These are phyloP conservation scores for Hapsidospora chrysogenum DNA, from an alignment of 495 filamentous ascomycete genomes.

Conservation along the genomic window DNA sequence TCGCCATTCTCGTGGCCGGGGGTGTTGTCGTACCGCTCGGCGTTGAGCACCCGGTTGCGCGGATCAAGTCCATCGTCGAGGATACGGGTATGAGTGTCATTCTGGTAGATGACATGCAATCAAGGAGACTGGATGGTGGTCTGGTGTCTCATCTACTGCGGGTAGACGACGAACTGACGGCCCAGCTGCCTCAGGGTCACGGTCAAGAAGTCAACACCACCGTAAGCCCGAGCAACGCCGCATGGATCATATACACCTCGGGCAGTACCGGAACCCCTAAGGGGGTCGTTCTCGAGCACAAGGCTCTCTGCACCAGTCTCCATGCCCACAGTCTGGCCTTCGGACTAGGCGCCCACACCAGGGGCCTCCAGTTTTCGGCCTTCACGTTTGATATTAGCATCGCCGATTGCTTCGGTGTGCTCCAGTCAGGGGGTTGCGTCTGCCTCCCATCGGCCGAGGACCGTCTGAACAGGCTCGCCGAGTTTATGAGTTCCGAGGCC, in stretches of 20 bases:
- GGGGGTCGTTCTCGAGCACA: slow-evolving; percentile 24
- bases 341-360: slow-evolving; percentile 23
- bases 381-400: slow-evolving; percentile 54
- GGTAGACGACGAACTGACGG: too few relatives aligned
- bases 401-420: slow-evolving; percentile 45
- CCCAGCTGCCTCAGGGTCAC: too few relatives aligned
- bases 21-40: slow-evolving; percentile 40
- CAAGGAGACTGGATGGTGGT: too few relatives aligned
- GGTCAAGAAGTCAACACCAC: too few relatives aligned
- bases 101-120: too few relatives aligned
- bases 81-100: too few relatives aligned
- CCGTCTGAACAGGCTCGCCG: slow-evolving; percentile 19
- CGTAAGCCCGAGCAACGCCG: slow-evolving; percentile 19
- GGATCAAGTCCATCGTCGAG: slow-evolving; percentile 20
- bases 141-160: too few relatives aligned
- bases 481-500: slow-evolving; percentile 23
- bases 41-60: slow-evolving; percentile 31
- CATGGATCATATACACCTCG: slow-evolving; percentile 37
- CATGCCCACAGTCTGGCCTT: slow-evolving; percentile 17
- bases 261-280: slow-evolving; percentile 36
- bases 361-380: slow-evolving; percentile 50
- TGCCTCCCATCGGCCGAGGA: slow-evolving; percentile 30
- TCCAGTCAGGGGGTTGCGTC: slow-evolving; percentile 37
- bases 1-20: slow-evolving; percentile 40
- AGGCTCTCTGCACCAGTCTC: slow-evolving; percentile 12